These are phyloP conservation scores for Schrenkiella parvula DNA, from an alignment of 345 rosid species.

Conservation along the genomic window DNA sequence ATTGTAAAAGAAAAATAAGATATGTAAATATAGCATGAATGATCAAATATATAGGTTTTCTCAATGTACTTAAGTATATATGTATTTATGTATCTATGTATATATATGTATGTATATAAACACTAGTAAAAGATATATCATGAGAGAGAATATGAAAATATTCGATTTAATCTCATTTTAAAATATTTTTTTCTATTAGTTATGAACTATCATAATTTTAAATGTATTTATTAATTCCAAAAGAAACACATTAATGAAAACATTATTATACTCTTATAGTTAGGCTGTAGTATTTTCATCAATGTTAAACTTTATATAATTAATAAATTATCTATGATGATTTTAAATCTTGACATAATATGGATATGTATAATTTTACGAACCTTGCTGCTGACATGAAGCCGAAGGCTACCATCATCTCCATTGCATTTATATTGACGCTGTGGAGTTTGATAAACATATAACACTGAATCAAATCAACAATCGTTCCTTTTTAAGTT, in stretches of 20 bases:
- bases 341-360: background rate
- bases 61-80: background rate
- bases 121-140: background rate
- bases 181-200: background rate
- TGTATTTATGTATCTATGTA: background rate
- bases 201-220: background rate
- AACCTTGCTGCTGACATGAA: conserved; percentile 76
- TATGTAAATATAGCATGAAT: background rate
- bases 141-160: background rate
- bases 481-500: background rate
- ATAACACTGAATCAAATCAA: background rate
- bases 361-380: background rate
- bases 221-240: background rate
- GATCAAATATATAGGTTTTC: background rate
- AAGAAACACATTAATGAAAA: background rate
- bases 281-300: background rate
- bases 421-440: conserved; percentile 67
- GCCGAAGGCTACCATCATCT: conserved; percentile 76
- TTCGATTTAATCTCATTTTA: background rate
- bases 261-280: too few species aligned
- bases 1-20: background rate
- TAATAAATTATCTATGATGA: background rate
- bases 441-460: conserved; percentile 45
- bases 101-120: background rate
- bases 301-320: background rate